phyloP scores from a whole-genome alignment of 1,284 basidiomycete genomes.

The Pholiota adiposa region DNA sequence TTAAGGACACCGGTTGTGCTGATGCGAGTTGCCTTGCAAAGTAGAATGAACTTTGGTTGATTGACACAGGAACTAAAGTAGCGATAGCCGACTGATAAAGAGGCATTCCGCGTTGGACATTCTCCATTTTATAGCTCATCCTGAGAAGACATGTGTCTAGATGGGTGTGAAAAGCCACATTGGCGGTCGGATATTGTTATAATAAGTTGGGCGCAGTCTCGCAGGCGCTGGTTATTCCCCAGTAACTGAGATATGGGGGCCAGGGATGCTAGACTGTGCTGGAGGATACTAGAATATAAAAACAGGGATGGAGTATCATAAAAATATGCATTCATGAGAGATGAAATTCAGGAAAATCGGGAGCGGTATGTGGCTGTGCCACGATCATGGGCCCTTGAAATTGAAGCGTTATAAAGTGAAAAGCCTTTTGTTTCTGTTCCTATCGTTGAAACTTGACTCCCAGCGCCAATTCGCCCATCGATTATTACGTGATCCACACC shows the following conservation, averaged over 20 bases:
- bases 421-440: conserved; percentile 15
- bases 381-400: background rate
- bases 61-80: conserved; percentile 11
- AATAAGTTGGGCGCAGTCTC: background rate
- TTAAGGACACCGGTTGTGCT: conserved; percentile 3
- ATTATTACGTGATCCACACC: conserved; percentile 33
- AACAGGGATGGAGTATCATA: background rate
- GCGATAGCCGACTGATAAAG: conserved; percentile 21
- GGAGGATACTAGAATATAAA: background rate
- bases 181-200: conserved; percentile 3
- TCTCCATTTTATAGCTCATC: conserved; percentile 19
- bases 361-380: conserved; percentile 27
- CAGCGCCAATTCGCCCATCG: conserved; percentile 22
- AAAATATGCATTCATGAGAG: conserved; percentile 8
- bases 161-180: conserved; percentile 10
- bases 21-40: conserved; percentile 3
- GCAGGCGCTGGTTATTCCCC: background rate
- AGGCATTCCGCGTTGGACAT: conserved; percentile 6
- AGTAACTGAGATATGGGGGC: background rate
- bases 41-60: conserved; percentile 4
- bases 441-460: conserved; percentile 3
- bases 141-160: conserved; percentile 18
- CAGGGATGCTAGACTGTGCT: background rate
- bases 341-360: conserved; percentile 13
- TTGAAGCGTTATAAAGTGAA: conserved; percentile 3